These are phyloP conservation scores for Cytospora piceicola DNA, from an alignment of 2,329 filamentous ascomycete genomes.

Conservation along the genomic window DNA sequence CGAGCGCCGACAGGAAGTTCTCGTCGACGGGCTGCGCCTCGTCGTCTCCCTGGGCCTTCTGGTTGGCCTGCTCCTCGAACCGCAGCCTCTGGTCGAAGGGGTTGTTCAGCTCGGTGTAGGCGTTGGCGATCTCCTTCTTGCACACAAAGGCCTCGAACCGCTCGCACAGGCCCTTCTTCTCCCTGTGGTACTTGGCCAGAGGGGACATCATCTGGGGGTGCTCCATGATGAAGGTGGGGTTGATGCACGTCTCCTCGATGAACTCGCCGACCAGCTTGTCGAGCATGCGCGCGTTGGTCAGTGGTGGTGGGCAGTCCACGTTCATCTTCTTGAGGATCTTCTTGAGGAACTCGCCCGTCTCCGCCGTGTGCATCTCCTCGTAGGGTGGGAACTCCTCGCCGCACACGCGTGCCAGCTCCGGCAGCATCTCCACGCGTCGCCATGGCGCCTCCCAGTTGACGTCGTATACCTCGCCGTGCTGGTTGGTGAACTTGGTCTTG, in stretches of 20 bases:
- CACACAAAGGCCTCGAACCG: conserved; percentile 97
- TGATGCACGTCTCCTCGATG: conserved; percentile 91
- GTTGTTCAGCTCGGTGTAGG: conserved; percentile 83
- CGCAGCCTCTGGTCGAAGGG: conserved; percentile 91
- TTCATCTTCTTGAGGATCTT: conserved; percentile 84
- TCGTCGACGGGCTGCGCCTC: conserved; percentile 96
- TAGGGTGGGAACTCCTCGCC: conserved; percentile 93
- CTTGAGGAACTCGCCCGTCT: conserved; percentile 88
- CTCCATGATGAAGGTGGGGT: conserved; percentile 88
- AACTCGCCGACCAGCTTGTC: conserved; percentile 94
- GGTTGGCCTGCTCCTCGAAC: conserved; percentile 91
- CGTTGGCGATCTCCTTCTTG: conserved; percentile 97
- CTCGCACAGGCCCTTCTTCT: conserved; percentile 83
- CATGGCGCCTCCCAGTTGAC: conserved; percentile 98
- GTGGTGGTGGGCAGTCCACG: conserved; percentile 84
- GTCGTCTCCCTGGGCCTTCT: conserved; percentile 96
- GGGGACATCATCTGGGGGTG: conserved; percentile 89
- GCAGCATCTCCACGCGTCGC: conserved; percentile 95
- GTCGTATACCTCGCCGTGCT: conserved; percentile 81
- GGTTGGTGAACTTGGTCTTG: conserved; percentile 83
- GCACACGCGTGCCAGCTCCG: conserved; percentile 82
- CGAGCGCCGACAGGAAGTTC: conserved; percentile 50
- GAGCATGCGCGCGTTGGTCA: conserved; percentile 94
- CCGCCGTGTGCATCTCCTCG: conserved; percentile 85
- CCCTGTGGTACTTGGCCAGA: conserved; percentile 91